A percentile compares a stretch with the other conserved stretches of the same genome.
These are phyloP conservation scores for Gigaspora rosea DNA, from an alignment of 192 early-diverging fungal genomes.

Conservation along the genomic window DNA sequence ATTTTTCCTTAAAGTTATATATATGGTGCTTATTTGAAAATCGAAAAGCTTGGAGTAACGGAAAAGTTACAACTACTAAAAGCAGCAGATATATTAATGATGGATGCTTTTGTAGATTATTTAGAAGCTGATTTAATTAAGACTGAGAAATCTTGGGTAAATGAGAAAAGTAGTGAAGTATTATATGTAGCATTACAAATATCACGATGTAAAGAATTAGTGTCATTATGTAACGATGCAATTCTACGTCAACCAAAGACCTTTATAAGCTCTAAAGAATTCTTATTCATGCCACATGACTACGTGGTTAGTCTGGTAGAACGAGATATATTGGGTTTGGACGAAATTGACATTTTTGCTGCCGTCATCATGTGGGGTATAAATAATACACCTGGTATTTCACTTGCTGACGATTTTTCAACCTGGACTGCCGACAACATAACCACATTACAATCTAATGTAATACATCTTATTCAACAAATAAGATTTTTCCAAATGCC, in stretches of 20 bases:
- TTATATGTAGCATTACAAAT: conserved; percentile 20
- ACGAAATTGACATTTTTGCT: conserved; percentile 12
- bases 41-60: not conserved
- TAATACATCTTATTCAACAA: not conserved
- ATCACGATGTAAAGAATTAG: conserved; percentile 2
- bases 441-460: conserved; percentile 8
- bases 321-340: conserved; percentile 16
- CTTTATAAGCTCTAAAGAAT: conserved; percentile 19
- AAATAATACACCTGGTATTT: conserved; percentile 11
- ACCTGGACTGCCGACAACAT: not conserved
- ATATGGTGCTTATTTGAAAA: conserved; percentile 9
- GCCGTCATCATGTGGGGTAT: conserved; percentile 19
- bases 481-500: conserved; percentile 11
- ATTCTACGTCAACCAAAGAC: not conserved
- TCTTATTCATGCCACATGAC: conserved; percentile 6
- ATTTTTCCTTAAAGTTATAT: not conserved
- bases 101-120: conserved; percentile 24
- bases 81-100: conserved; percentile 17
- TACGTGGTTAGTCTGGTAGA: not conserved
- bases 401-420: not conserved
- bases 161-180: conserved; percentile 1
- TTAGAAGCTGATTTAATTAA: conserved; percentile 6
- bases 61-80: conserved; percentile 20
- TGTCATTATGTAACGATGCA: not conserved
- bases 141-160: not conserved